Evolutionary conservation across 768 basidiomycete genomes (phyloP).

Genomic region (Omphalotus guepiniiformis): DNA sequence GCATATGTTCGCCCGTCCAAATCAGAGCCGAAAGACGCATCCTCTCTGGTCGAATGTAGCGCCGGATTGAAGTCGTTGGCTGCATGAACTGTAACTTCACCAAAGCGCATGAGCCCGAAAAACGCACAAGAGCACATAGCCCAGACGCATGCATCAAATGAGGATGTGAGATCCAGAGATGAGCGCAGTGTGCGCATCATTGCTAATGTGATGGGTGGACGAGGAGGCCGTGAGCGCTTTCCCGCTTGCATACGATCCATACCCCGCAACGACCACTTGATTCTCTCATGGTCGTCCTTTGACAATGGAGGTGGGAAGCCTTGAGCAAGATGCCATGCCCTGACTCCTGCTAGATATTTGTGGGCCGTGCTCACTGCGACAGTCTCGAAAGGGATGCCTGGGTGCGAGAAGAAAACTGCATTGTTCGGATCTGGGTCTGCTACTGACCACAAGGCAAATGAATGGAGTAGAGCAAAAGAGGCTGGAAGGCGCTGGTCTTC

Average conservation of each 20-base stretch:
- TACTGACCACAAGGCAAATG: slow-evolving; percentile 31
- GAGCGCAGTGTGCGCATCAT: slow-evolving; percentile 24
- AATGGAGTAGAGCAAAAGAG: slow-evolving; percentile 25
- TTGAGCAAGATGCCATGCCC: slow-evolving; percentile 36
- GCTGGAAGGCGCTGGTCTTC: slow-evolving; percentile 23
- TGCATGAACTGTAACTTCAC: slow-evolving; percentile 30
- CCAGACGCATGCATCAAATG: slow-evolving; percentile 39
- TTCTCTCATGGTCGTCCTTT: slow-evolving; percentile 11
- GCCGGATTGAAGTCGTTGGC: slow-evolving; percentile 15
- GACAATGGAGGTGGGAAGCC: slow-evolving; percentile 32
- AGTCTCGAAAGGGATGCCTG: slow-evolving; percentile 24
- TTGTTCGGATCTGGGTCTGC: slow-evolving; percentile 21
- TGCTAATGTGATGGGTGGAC: slow-evolving; percentile 27
- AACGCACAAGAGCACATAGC: slow-evolving; percentile 32
- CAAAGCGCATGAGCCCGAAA: slow-evolving; percentile 32
- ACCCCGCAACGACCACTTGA: slow-evolving; percentile 27
- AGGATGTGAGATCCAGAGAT: slow-evolving; percentile 17
- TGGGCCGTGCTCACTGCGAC: slow-evolving; percentile 17
- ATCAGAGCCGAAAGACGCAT: slow-evolving; percentile 20
- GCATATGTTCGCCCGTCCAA: slow-evolving; percentile 24
- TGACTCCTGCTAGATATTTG: slow-evolving; percentile 33
- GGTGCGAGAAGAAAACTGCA: not conserved
- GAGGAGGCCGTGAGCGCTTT: slow-evolving; percentile 14
- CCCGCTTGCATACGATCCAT: slow-evolving; percentile 19
- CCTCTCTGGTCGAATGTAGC: slow-evolving; percentile 21